Base-by-base conservation (phyloP, 2,329 filamentous ascomycete genomes). In the Periconia digitata region DNA sequence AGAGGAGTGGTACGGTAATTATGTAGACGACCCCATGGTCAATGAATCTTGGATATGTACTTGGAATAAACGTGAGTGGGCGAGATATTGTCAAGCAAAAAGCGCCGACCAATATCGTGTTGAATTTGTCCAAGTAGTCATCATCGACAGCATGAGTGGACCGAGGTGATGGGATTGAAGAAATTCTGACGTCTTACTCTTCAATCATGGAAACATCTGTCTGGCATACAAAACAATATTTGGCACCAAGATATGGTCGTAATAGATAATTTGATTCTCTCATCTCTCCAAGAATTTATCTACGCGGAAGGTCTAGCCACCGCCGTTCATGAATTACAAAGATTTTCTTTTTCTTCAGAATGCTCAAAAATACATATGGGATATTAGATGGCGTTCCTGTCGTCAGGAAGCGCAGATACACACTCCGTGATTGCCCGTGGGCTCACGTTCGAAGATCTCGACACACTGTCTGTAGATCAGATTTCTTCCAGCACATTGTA, bases 321-420 rank as follows among this genome's bases (percentile, higher is more conserved):
- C 50, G 43, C 47, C 8, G n/a, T 40, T 48, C 51, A 22, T 53
- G 21, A 54, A 58, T 58, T 58, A 58, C 55, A 58, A 58, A 47
- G 51, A 54, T 38, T 41, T 52, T 43, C 45, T 38, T 44, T 41
- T 39, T 22, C 44, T 60, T 58, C 10, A 32, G 27, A 5, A 13
- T 32, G 27, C 27, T 32, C 27, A 12, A 32, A 32, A 32, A 32
- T 15, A 32, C 27, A 32, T 15, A 32, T 32, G 27, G 27, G 27
- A 32, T 32, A 32, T 32, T 32, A 32, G 27, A 13, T 32, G 27
- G 27, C 27, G 27, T 32, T 32, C 27, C 27, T 32, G 27, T 32
- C 27, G n/a, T 32, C 27, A 32, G n/a, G 27, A 32, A 32, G 27
- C 27, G 27, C 27, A 10, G 27, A 32, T 32, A 12, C n/a, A 32